These are phyloP conservation scores for Fusarium clavum DNA, from an alignment of 2,329 filamentous ascomycete species.

Conservation along the genomic window DNA sequence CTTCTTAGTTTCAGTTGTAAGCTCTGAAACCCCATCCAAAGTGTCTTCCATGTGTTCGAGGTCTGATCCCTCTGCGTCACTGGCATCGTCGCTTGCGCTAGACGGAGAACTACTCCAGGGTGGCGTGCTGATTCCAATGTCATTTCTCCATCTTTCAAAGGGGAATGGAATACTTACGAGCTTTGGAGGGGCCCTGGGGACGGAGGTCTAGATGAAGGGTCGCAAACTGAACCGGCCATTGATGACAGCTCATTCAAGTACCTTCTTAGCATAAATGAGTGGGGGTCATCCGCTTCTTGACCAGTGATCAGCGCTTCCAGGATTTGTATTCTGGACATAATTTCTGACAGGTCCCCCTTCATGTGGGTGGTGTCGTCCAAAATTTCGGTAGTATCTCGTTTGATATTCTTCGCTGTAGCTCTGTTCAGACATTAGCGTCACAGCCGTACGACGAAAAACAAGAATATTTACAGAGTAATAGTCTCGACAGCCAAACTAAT, in stretches of 20 bases:
- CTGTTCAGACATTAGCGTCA: background rate
- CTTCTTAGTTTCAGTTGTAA: background rate
- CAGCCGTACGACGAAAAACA: no score
- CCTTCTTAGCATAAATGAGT: background rate
- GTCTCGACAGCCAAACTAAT: constrained; percentile 10
- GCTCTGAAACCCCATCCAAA: background rate
- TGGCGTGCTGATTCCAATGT: background rate
- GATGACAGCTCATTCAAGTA: constrained; percentile 14
- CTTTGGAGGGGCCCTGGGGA: background rate
- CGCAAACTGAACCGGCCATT: constrained; percentile 6
- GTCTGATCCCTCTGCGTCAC: background rate
- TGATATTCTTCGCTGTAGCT: constrained; percentile 2
- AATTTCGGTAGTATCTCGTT: constrained; percentile 10
- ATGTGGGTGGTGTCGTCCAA: background rate
- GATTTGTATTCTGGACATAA: background rate
- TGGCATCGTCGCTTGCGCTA: background rate
- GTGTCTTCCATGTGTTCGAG: background rate
- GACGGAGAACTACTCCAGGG: background rate
- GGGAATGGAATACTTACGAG: background rate
- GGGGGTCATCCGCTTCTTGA: background rate
- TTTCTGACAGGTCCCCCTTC: background rate
- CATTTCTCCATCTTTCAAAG: background rate
- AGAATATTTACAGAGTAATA: background rate
- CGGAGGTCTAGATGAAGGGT: background rate
- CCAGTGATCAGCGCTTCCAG: background rate